Percentiles rank a stretch among this genome's conserved stretches.
phyloP scores from a whole-genome alignment of 768 basidiomycete genomes.

The Tubosaeta sp. region DNA sequence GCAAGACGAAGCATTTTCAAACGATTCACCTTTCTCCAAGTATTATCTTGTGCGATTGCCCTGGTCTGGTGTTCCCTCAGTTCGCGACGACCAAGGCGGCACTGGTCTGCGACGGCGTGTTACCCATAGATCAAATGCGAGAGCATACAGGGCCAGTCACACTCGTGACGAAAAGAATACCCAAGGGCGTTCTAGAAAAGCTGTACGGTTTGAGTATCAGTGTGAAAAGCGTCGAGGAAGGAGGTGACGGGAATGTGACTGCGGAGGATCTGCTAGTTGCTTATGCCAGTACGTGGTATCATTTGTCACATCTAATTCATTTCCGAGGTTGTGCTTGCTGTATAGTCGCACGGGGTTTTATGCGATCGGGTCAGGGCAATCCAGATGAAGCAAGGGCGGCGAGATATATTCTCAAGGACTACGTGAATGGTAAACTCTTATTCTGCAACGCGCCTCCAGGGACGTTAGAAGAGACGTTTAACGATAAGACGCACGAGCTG shows the following conservation, averaged over 20 bases:
- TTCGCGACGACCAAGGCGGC: constrained; percentile 97
- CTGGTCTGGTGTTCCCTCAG: constrained; percentile 96
- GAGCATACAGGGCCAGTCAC: constrained; percentile 85
- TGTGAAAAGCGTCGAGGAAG: constrained; percentile 65
- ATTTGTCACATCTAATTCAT: background rate
- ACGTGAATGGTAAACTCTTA: constrained; percentile 89
- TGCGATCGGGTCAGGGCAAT: constrained; percentile 91
- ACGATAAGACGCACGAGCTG: constrained; percentile 60
- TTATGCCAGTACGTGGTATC: constrained; percentile 77
- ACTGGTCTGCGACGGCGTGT: constrained; percentile 91
- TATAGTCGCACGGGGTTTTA: constrained; percentile 88
- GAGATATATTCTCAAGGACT: constrained; percentile 92
- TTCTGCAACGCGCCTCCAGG: constrained; percentile 89
- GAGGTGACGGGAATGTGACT: constrained; percentile 69
- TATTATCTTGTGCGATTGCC: constrained; percentile 92
- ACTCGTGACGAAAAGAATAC: constrained; percentile 74
- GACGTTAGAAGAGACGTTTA: constrained; percentile 64
- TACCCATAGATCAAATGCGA: constrained; percentile 96
- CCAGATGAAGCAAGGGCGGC: constrained; percentile 95
- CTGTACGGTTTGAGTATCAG: constrained; percentile 83
- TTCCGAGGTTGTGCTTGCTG: constrained; percentile 13
- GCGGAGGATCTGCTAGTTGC: constrained; percentile 81
- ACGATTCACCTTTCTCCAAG: constrained; percentile 90
- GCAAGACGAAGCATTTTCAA: constrained; percentile 99
- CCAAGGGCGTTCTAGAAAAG: constrained; percentile 79